A percentile compares a stretch with the other conserved stretches of the same genome.
Conservation (phyloP, 441 rosid species). For the Rhodomyrtus psidioides region DNA sequence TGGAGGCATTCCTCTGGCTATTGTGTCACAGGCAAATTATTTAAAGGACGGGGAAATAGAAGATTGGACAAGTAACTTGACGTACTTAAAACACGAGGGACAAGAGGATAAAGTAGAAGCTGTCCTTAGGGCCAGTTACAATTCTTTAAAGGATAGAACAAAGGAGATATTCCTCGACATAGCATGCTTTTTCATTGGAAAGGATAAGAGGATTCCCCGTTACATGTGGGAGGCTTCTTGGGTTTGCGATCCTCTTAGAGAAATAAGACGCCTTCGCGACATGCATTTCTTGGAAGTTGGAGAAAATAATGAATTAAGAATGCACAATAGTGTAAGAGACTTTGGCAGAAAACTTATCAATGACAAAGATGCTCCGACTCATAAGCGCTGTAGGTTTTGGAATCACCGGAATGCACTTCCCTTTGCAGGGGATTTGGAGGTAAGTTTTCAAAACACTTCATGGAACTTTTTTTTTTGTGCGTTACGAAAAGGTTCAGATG, state of each 20-base stretch:
- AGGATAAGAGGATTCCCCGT: background rate
- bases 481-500: background rate
- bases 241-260: rapidly evolving
- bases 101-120: background rate
- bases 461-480: background rate
- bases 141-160: rapidly evolving
- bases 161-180: background rate
- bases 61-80: rapidly evolving
- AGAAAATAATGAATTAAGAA: no score
- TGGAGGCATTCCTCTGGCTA: background rate
- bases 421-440: no score
- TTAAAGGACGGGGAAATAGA: background rate
- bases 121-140: rapidly evolving
- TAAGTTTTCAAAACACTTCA: background rate
- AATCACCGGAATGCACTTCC: no score
- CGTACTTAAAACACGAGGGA: rapidly evolving
- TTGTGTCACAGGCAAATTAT: rapidly evolving
- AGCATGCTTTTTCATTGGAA: background rate
- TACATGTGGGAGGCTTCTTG: no score
- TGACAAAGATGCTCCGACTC: no score
- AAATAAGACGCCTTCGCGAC: background rate
- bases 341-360: no score
- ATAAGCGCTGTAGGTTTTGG: no score
- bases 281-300: no score
- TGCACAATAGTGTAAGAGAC: no score